Base-by-base conservation (phyloP, 73 alveolate species). In the Breviolum minutum region DNA sequence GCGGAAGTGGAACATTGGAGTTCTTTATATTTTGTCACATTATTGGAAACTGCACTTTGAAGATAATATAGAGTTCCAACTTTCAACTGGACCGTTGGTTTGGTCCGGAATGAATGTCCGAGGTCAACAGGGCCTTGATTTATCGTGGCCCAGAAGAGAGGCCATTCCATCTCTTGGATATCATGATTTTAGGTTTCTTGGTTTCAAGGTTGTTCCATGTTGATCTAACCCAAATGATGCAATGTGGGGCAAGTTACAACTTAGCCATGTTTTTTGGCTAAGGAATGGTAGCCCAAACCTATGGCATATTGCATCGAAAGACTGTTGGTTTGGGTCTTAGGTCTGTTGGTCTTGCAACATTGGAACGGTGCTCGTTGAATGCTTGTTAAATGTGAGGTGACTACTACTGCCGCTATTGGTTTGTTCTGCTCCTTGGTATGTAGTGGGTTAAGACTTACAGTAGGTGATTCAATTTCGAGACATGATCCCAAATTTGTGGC, bases 81-180 rank as follows among this genome's bases (percentile, higher is more conserved):
- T 11, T 66, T 66, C 74, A 30, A 70, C 30, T 17, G 13, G 81
- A 70, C 29, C 8, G 81, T 70, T 70, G 80, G 80, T 70, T 30
- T 17, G 22, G 8, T 17, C 30, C 22, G 13, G 30, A 30, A 12
- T 30, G 24, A 76, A 76, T 12, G 9, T 19, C 26, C 14, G 16
- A 91, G 98, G 80, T 92, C n/a, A 92, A 92, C 79, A 88, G 98
- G 29, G 22, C 81, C 48, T 26, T 60, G 68, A 60, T 92, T n/a
- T 92, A 74, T 63, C 86, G 98, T 26, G 98, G 98, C 40, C 98
- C 98, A 5, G 98, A 92, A 62, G 98, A 92, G 54, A 92, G 98
- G 89, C 98, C 98, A 5, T 92, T 92, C 68, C 98, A 92, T 48
- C 19, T 92, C 90, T 63, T 92, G 69, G 98, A 92, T 89, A 79